Evolutionary conservation across 257 asterid genomes (phyloP), one percentile per base, ranked within the genome.

Genomic region (Solanum pennellii): DNA sequence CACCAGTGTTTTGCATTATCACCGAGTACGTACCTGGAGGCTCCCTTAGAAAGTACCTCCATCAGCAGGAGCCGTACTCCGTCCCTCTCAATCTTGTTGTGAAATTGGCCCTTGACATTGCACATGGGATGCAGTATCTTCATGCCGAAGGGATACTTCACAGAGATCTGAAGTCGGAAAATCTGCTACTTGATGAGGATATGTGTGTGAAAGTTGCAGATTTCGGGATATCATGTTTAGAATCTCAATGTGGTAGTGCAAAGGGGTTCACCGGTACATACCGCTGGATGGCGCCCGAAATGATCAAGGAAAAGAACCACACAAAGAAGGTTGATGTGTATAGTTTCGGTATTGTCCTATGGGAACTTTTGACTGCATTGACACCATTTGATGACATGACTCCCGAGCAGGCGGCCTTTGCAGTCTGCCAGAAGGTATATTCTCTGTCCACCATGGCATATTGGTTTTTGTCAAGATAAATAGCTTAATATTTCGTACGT

Each of bases 261-360:
- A 97, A 95, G 91, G 98, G 99, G 52, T 97, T 97, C 91, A 94
- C 99, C 0, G 99, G 99, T 29, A 97, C 99, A 3, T 97, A 97
- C 71, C 97, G 98, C 31, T 97, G 99, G 99, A 97, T 97, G 99
- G 99, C 99, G 31, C 99, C 99, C 2, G 99, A 97, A 86, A 95
- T 97, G 99, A 97, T 97, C 9, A 92, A 91, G 93, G 98, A 97
- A 87, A 97, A 95, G 85, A 93, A 90, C 72, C 99, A 97, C 84
- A 97, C 99, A 0, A 97, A 93, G 93, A 97, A 97, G 89, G 99
- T 97, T 9, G 99, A 97, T 82, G 95, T 97, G 76, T 97, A 97
- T 86, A 95, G 99, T 87, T 97, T 94, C 16, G 98, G 98, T 80
- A 94, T 97, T 33, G 98, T 95, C 41, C 33, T 95, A 87, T 97